Conservation (phyloP, 345 rosid species). For the Acer saccharum region DNA sequence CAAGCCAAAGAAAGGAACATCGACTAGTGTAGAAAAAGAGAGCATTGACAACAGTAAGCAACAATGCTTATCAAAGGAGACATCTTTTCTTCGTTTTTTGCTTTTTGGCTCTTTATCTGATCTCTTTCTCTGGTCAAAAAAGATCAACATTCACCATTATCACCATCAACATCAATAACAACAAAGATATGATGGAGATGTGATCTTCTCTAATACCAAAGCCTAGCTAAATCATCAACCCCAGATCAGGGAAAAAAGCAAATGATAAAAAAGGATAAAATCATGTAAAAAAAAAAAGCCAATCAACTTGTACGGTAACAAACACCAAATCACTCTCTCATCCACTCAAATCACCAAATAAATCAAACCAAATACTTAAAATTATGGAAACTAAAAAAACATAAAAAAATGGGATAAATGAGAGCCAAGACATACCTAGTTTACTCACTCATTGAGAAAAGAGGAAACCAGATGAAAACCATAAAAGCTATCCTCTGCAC, state of each 20-base stretch:
- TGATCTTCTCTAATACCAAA: conserved; percentile 38
- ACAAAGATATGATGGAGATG: conserved; percentile 21
- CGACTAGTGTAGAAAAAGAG: conserved; percentile 14
- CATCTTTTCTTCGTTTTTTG: conserved; percentile 27
- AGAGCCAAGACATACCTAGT: conserved; percentile 21
- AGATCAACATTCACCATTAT: conserved; percentile 15
- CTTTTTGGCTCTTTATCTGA: conserved; percentile 38
- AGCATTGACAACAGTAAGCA: conserved; percentile 30
- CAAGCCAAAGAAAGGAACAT: not conserved
- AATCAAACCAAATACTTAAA: not conserved
- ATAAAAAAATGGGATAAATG: conserved; percentile 16
- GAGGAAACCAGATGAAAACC: not conserved
- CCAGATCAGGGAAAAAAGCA: conserved; percentile 23
- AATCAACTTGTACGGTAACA: not conserved
- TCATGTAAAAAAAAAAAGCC: not conserved
- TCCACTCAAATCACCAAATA: conserved; percentile 8
- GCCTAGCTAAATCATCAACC: conserved; percentile 35
- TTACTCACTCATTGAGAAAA: not conserved
- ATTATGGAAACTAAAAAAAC: conserved; percentile 4
- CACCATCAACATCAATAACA: conserved; percentile 26
- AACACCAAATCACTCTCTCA: not conserved
- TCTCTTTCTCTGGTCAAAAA: conserved; percentile 43
- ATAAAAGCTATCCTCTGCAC: no score
- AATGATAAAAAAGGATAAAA: not conserved
- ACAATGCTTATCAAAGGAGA: conserved; percentile 27